Evolutionary conservation across 306 rosid genomes (phyloP).

Genomic region (Comarum palustre): DNA sequence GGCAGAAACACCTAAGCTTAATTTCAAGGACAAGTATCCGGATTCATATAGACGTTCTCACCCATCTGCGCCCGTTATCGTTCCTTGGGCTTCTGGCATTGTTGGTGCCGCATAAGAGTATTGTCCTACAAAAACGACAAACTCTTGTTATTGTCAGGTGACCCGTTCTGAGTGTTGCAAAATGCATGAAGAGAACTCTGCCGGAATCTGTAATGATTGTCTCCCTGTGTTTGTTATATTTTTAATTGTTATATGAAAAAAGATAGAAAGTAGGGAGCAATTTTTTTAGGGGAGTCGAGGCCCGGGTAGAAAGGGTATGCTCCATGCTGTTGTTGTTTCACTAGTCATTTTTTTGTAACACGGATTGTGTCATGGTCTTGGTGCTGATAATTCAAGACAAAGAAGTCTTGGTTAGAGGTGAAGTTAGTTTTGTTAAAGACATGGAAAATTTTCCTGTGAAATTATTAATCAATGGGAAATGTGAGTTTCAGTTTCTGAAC

Average conservation of each 20-base stretch:
- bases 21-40: constrained; percentile 70
- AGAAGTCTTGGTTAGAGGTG: constrained; percentile 14
- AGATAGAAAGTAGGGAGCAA: constrained; percentile 22
- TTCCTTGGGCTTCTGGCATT: constrained; percentile 88
- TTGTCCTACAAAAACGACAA: constrained; percentile 2
- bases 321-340: constrained; percentile 7
- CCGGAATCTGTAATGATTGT: constrained; percentile 21
- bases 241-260: constrained; percentile 18
- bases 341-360: constrained; percentile 21
- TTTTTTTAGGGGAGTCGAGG: neutral
- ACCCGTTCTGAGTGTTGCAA: constrained; percentile 24
- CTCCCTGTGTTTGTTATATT: constrained; percentile 24
- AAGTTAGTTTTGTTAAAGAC: constrained; percentile 12
- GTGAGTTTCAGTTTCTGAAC: constrained; percentile 9
- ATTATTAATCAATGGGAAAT: neutral
- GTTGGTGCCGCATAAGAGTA: constrained; percentile 26
- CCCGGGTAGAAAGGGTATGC: neutral
- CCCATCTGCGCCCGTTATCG: constrained; percentile 61
- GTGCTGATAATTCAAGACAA: constrained; percentile 16
- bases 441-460: constrained; percentile 2
- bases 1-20: constrained; percentile 67
- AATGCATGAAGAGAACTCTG: constrained; percentile 22
- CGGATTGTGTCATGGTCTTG: constrained; percentile 17
- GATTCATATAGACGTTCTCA: constrained; percentile 61
- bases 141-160: constrained; percentile 16